A percentile compares a stretch with the other conserved stretches of the same genome.
These are phyloP conservation scores for Phoma sp. DNA, from an alignment of 2,329 filamentous ascomycete genomes.

Conservation along the genomic window DNA sequence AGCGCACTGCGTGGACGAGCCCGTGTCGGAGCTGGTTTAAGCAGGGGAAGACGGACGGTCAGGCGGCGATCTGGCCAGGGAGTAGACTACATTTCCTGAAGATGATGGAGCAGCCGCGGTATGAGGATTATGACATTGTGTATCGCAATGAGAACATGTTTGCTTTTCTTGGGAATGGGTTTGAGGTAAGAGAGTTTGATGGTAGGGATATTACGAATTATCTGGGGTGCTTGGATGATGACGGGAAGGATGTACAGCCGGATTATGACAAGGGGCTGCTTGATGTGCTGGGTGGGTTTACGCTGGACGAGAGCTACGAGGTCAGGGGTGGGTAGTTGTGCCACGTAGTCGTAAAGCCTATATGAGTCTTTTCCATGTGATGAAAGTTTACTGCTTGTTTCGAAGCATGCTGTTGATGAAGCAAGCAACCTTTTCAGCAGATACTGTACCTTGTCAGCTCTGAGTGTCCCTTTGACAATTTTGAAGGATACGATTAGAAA, in stretches of 20 bases:
- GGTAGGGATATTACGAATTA: constrained; percentile 57
- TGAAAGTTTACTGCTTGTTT: not conserved
- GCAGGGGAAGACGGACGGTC: constrained; percentile 28
- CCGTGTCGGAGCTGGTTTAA: constrained; percentile 36
- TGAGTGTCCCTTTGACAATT: too few species aligned
- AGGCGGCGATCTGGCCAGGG: constrained; percentile 31
- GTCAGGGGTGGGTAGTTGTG: constrained; percentile 23
- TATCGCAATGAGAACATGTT: constrained; percentile 30
- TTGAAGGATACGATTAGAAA: too few species aligned
- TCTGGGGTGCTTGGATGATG: constrained; percentile 48
- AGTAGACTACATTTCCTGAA: constrained; percentile 33
- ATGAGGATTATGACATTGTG: constrained; percentile 33
- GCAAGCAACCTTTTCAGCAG: too few species aligned
- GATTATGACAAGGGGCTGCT: constrained; percentile 50
- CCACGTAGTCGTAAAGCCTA: too few species aligned
- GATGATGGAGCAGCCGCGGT: constrained; percentile 26
- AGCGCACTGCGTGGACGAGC: constrained; percentile 33
- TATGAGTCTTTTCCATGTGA: too few species aligned
- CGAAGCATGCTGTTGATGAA: too few species aligned
- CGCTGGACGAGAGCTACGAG: constrained; percentile 33
- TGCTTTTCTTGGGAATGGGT: constrained; percentile 40
- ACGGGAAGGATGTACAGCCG: constrained; percentile 50
- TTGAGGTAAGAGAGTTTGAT: constrained; percentile 53
- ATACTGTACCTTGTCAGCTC: too few species aligned
- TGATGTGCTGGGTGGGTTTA: constrained; percentile 46